A percentile compares a stretch with the other conserved stretches of the same genome.
Evolutionary conservation across 768 basidiomycete species (phyloP).

Genomic region (Russula compacta): DNA sequence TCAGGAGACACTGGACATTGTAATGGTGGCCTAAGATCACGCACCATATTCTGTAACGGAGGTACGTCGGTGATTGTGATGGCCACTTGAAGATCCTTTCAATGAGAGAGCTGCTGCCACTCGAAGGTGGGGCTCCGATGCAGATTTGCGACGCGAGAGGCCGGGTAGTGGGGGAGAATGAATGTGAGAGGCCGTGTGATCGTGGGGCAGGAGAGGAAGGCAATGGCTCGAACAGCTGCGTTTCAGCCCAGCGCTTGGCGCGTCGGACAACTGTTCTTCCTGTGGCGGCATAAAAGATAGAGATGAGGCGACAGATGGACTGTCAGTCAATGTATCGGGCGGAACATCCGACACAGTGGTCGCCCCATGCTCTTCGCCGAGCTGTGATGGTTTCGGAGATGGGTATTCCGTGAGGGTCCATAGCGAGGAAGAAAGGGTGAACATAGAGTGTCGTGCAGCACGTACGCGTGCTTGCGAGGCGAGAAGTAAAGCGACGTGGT

Average conservation of each 20-base stretch:
- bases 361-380: background rate
- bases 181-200: background rate
- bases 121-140: background rate
- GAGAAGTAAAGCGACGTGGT: background rate
- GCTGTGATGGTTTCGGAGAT: background rate
- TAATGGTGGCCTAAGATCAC: background rate
- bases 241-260: background rate
- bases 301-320: background rate
- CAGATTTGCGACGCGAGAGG: background rate
- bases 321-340: background rate
- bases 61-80: background rate
- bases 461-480: conserved; percentile 9
- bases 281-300: background rate
- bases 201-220: background rate
- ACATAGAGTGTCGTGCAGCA: background rate
- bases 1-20: no score
- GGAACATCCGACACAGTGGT: background rate
- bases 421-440: background rate
- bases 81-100: background rate
- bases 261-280: background rate
- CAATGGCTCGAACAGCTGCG: background rate
- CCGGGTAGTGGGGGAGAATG: background rate
- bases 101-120: background rate
- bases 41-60: background rate
- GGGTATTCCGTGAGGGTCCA: conserved; percentile 10